Percentiles rank a stretch among this genome's conserved stretches.
These are phyloP conservation scores for Kwoniella botswanensis DNA, from an alignment of 768 basidiomycete genomes.

Conservation along the genomic window DNA sequence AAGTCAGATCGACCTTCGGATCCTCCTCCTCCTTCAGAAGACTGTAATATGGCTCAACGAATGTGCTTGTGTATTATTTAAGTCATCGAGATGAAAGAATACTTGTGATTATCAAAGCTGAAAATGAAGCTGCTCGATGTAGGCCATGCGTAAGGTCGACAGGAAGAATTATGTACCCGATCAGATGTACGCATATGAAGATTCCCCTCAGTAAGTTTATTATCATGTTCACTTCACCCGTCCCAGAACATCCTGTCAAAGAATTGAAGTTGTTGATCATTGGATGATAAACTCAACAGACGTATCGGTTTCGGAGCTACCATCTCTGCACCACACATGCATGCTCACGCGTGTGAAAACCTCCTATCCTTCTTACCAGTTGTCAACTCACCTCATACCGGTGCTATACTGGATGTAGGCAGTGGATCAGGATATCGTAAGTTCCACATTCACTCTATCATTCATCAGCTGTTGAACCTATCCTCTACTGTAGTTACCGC, in stretches of 20 bases:
- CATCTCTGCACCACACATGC: slow-evolving; percentile 98
- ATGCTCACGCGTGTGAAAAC: slow-evolving; percentile 82
- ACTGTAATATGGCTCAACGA: too few species aligned
- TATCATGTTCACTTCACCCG: neutral
- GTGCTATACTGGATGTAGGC: slow-evolving; percentile 85
- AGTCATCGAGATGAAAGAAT: too few species aligned
- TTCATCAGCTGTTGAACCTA: neutral
- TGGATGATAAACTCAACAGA: slow-evolving; percentile 57
- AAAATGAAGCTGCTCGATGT: neutral
- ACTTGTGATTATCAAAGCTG: neutral
- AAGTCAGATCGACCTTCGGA: slow-evolving; percentile 36
- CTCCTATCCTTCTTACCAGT: slow-evolving; percentile 70
- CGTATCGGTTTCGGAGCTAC: slow-evolving; percentile 83
- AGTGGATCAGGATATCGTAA: slow-evolving; percentile 77
- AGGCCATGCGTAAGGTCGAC: slow-evolving; percentile 76
- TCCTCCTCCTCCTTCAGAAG: neutral
- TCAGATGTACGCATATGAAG: slow-evolving; percentile 68
- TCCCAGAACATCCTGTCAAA: neutral
- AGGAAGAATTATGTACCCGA: slow-evolving; percentile 70
- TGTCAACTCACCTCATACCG: slow-evolving; percentile 62
- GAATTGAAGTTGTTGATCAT: too few species aligned
- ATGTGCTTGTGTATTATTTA: too few species aligned
- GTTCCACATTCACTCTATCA: neutral
- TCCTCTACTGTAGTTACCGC: slow-evolving; percentile 60
- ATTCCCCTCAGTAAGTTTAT: slow-evolving; percentile 71